phyloP scores from a whole-genome alignment of 768 basidiomycete species.

The Gloeostereum incarnatum region DNA sequence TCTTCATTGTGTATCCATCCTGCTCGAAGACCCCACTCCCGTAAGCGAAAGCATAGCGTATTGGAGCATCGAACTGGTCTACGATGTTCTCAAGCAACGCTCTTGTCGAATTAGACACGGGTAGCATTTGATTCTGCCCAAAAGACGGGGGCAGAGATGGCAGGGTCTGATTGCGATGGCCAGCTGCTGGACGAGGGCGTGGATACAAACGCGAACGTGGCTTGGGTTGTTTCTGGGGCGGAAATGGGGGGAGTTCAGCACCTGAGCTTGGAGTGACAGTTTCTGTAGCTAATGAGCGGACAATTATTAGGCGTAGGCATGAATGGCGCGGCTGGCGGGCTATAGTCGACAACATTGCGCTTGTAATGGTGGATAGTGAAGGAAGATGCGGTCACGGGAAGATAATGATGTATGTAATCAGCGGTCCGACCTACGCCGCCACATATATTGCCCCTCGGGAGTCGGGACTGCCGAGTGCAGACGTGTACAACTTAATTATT shows the following conservation, averaged over 20 bases:
- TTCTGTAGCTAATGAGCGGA: constrained; percentile 37
- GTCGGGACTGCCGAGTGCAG: too few species aligned
- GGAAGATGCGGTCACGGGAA: too few species aligned
- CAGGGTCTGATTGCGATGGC: constrained; percentile 25
- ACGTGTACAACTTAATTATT: too few species aligned
- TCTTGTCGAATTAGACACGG: constrained; percentile 71
- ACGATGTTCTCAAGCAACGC: constrained; percentile 77
- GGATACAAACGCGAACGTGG: constrained; percentile 32
- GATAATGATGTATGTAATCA: too few species aligned
- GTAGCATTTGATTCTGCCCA: constrained; percentile 74
- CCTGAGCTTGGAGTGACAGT: constrained; percentile 22
- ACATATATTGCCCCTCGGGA: too few species aligned
- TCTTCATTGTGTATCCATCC: constrained; percentile 51
- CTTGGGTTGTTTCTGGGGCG: constrained; percentile 20
- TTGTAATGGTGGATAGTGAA: too few species aligned
- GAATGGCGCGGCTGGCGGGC: too few species aligned
- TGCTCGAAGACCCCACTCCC: constrained; percentile 96
- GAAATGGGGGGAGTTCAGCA: constrained; percentile 21
- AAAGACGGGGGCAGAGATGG: constrained; percentile 61
- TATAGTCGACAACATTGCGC: too few species aligned
- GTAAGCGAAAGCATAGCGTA: constrained; percentile 96
- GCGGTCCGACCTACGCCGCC: too few species aligned
- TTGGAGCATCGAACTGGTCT: constrained; percentile 75
- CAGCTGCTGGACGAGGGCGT: constrained; percentile 33
- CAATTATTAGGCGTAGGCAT: too few species aligned